Evolutionary conservation across 2,329 filamentous ascomycete species (phyloP), one percentile per base, ranked within the genome.

Genomic region (Penicillium sp.): DNA sequence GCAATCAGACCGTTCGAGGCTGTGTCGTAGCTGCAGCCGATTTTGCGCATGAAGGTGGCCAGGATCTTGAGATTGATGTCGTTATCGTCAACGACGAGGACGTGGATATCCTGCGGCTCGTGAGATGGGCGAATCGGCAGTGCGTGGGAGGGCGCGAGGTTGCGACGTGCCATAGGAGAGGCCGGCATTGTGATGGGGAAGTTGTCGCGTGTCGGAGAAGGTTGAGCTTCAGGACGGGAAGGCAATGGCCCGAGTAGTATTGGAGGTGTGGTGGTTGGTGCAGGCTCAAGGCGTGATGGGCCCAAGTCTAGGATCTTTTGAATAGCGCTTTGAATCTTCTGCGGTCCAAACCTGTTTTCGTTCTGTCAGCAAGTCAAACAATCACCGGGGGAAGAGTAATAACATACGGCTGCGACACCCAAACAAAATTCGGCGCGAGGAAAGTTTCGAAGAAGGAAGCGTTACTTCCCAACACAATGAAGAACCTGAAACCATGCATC

Each of bases 61-160:
- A 80, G 62, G 3, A 80, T 74, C 64, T 73, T 74, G 1, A 80
- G 65, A 37, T 81, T 80, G 54, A 81, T 79, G 3, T 76, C 72
- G 55, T 80, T 80, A 60, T 80, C 79, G 57, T 80, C 79, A 1
- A 81, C 79, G 13, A 81, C 69, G 7, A 80, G 67, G 15, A 80
- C 69, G 59, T 70, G 71, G 49, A 60, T 56, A 15, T 42, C 9
- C 3, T 28, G 22, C 22, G 60, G 35, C 7, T 63, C 42, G 53
- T 56, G 9, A 45, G 56, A 22, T 56, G 65, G 12, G 24, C 53
- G 37, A 15, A 55, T 69, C 60, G 49, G 50, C 9, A 57, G 22
- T 9, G 35, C 13, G 19, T 0, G 12, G 26, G 42, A 30, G 10
- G 4, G 6, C 35, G 24, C 12, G 22, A 6, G 17, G 24, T 10